Evolutionary conservation across 176 grass and related monocot genomes (phyloP), one percentile per base, ranked within the genome.

Genomic region (Dactylis glomerata): DNA sequence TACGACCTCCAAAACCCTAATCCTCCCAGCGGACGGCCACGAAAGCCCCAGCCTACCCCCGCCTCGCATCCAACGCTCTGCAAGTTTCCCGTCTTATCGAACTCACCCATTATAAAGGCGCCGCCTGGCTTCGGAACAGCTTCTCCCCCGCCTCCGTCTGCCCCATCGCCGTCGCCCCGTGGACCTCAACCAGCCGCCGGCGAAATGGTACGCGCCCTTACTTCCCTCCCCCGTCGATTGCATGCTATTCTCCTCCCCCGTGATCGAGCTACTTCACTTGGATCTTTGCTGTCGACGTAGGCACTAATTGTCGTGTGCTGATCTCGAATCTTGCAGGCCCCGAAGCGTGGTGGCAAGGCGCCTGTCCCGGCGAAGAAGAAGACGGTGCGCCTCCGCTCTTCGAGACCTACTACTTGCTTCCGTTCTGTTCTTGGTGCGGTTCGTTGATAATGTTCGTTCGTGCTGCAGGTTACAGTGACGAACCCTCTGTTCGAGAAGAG

Each of bases 401-500:
- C 26, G 33, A 17, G 40, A 42, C 17, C 32, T 51, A 13, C 17
- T 38, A 4, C 6, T 5, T 16, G 19, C 30, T 13, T 47, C 16
- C 1, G 6, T 24, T 49, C 20, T 33, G 42, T 3, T 67, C 33
- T n/a, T 41, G 3, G 11, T 65, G 8, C 62, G 23, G 37, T 12
- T 49, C 14, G 23, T 23, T 64, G 68, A 15, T 33, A 22, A 22
- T 57, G 20, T 47, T 68, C 57, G 27, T 52, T 46, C n/a, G 16
- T 46, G 42, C 52, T 77, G 52, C 82, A 97, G 94, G 94, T 89
- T 51, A 89, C 91, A 40, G 92, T 97, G 7, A 38, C 70, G 72
- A 97, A 97, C 63, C 95, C 95, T 1, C 80, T 94, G 37, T 97
- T 97, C 73, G 95, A 97, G 92, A 97, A 94, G 86, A 90, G 90